phyloP scores from a whole-genome alignment of 2,329 filamentous ascomycete genomes.

The Endoconidiophora polonica region DNA sequence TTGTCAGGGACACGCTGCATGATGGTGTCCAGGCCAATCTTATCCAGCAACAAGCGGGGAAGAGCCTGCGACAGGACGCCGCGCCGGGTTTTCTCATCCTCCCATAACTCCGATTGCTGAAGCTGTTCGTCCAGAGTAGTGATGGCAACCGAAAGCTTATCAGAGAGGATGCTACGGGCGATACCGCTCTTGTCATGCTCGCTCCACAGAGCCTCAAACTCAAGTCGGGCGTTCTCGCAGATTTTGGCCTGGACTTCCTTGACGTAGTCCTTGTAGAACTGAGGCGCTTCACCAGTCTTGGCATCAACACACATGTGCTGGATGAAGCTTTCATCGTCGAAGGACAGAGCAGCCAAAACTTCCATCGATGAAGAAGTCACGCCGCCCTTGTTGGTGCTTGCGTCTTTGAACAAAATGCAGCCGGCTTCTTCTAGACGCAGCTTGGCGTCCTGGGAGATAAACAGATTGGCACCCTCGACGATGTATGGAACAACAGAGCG shows the following conservation, averaged over 20 bases:
- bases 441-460: constrained; percentile 97
- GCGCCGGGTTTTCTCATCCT: constrained; percentile 59
- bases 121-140: constrained; percentile 95
- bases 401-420: constrained; percentile 91
- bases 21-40: constrained; percentile 83
- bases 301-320: constrained; percentile 83
- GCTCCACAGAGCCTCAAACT: constrained; percentile 97
- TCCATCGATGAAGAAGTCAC: constrained; percentile 95
- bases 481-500: constrained; percentile 84
- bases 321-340: constrained; percentile 76
- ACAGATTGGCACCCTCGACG: constrained; percentile 93
- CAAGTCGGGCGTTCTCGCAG: constrained; percentile 74
- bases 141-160: constrained; percentile 80
- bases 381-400: constrained; percentile 95
- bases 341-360: constrained; percentile 83
- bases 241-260: constrained; percentile 83
- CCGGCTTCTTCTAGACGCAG: constrained; percentile 88
- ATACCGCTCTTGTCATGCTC: constrained; percentile 72
- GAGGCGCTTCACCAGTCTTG: constrained; percentile 51
- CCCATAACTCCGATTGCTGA: constrained; percentile 83
- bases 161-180: constrained; percentile 72
- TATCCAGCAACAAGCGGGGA: constrained; percentile 64
- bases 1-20: constrained; percentile 74
- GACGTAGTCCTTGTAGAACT: constrained; percentile 89
- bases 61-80: constrained; percentile 73